Conservation (phyloP, 1,284 basidiomycete genomes). For the Cryptococcus wingfieldii region DNA sequence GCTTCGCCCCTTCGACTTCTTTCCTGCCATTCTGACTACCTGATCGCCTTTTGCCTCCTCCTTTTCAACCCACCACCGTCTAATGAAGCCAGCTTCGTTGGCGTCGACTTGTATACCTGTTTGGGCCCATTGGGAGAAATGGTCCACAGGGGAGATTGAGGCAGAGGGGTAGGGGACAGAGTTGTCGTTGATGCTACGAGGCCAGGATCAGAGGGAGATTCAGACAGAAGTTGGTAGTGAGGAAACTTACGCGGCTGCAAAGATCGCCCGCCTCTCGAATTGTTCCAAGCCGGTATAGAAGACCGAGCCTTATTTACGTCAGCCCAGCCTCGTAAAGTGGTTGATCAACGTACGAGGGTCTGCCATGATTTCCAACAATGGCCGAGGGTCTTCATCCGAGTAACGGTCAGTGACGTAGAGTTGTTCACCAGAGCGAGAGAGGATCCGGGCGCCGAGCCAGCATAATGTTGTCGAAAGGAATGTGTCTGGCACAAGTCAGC, state of each 20-base stretch:
- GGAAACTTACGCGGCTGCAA: constrained; percentile 69
- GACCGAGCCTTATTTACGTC: constrained; percentile 55
- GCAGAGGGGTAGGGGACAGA: constrained; percentile 80
- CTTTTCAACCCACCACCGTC: constrained; percentile 26
- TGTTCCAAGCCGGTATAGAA: constrained; percentile 70
- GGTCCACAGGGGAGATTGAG: constrained; percentile 65
- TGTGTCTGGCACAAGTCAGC: constrained; percentile 36
- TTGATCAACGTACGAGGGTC: constrained; percentile 65
- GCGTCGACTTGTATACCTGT: constrained; percentile 64
- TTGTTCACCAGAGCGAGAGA: constrained; percentile 81
- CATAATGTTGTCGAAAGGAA: constrained; percentile 59
- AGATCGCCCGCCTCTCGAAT: constrained; percentile 71
- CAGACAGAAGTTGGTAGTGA: no score
- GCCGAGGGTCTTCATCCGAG: constrained; percentile 59
- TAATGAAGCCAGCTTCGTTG: constrained; percentile 26
- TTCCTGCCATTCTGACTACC: neutral
- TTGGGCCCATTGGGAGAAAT: constrained; percentile 58
- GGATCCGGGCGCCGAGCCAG: constrained; percentile 63
- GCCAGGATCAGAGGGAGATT: neutral
- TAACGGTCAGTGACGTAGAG: constrained; percentile 72
- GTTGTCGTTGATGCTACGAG: constrained; percentile 59
- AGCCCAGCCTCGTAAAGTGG: constrained; percentile 6
- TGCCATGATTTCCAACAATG: constrained; percentile 76
- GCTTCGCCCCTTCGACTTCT: constrained; percentile 11
- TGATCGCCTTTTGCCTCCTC: neutral